phyloP scores from a whole-genome alignment of 306 rosid genomes.

The Cucurbita moschata region DNA sequence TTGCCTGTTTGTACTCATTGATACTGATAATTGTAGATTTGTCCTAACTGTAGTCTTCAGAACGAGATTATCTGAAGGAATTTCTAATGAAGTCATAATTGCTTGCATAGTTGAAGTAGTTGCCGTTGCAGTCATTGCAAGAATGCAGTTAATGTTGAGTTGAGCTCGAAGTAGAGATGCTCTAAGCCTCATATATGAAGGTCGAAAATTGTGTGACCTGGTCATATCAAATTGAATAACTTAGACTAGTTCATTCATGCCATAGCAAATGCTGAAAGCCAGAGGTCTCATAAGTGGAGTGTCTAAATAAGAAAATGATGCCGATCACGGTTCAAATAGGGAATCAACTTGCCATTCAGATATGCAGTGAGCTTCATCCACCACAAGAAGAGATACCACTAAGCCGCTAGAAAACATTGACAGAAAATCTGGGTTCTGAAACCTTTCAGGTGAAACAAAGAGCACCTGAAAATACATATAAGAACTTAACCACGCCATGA shows the following conservation, averaged over 20 bases:
- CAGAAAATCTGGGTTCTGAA: constrained; percentile 62
- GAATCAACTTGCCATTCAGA: constrained; percentile 74
- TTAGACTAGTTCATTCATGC: not conserved
- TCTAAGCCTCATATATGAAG: constrained; percentile 84
- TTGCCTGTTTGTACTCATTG: constrained; percentile 59
- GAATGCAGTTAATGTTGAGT: constrained; percentile 57
- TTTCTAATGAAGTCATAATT: constrained; percentile 70
- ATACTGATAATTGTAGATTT: constrained; percentile 61
- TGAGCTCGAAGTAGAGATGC: constrained; percentile 56
- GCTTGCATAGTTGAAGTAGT: constrained; percentile 64
- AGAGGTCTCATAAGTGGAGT: not conserved
- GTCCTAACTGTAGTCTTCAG: constrained; percentile 45
- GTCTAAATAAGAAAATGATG: constrained; percentile 7
- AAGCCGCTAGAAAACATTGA: constrained; percentile 42
- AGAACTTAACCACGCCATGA: not conserved
- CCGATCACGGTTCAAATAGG: not conserved
- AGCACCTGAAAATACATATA: constrained; percentile 47
- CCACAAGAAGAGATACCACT: constrained; percentile 57
- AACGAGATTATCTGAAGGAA: constrained; percentile 54
- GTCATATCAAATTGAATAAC: constrained; percentile 5
- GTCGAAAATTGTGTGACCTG: constrained; percentile 96
- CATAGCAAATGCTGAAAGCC: constrained; percentile 4
- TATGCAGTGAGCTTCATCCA: constrained; percentile 91
- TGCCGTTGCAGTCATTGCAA: constrained; percentile 97
- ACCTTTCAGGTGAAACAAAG: constrained; percentile 89